Evolutionary conservation across 2,329 filamentous ascomycete genomes (phyloP), one percentile per base, ranked within the genome.

Genomic region (Orbilia quercus): DNA sequence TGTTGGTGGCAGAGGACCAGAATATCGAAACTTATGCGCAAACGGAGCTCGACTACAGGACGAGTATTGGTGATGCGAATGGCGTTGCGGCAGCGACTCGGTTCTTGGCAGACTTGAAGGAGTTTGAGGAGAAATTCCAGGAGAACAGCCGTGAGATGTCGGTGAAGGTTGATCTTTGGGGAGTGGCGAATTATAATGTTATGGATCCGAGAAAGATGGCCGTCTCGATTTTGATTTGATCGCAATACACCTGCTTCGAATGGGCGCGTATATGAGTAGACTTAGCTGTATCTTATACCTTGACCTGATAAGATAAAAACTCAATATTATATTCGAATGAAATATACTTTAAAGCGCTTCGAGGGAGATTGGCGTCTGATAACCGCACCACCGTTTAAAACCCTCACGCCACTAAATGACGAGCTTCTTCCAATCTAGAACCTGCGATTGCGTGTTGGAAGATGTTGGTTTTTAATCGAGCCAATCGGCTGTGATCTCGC

Each of bases 21-120:
- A 83, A 80, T 38, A 74, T 84, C 34, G 67, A 82, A 16, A 81
- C 79, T 23, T 83, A 82, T 65, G 82, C 82, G 7, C 40, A 53
- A 11, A 40, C 60, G 16, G 64, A 48, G 23, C 42, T 59, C 7
- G 18, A 16, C 5, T 59, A 50, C 48, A 23, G 31, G 12, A 25
- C 53, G 20, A 34, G 23, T 4, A 42, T 48, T 12, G 23, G 20
- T 5, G 18, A 47, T 18, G 16, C 34, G 7, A 45, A 16, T 16
- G 51, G 38, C 18, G 31, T 22, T 28, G 18, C 40, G 14, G 64
- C 64, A 18, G 64, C 64, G 16, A 50, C 20, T 20, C 1, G 42
- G 4, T 64, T 74, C 57, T 28, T 57, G 9, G 22, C 55, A 7
- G 58, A 58, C 7, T 38, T 70, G 7, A 9, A 40, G 42, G 25